Evolutionary conservation across 1,284 basidiomycete genomes (phyloP).

Genomic region (Meripilus lineatus): DNA sequence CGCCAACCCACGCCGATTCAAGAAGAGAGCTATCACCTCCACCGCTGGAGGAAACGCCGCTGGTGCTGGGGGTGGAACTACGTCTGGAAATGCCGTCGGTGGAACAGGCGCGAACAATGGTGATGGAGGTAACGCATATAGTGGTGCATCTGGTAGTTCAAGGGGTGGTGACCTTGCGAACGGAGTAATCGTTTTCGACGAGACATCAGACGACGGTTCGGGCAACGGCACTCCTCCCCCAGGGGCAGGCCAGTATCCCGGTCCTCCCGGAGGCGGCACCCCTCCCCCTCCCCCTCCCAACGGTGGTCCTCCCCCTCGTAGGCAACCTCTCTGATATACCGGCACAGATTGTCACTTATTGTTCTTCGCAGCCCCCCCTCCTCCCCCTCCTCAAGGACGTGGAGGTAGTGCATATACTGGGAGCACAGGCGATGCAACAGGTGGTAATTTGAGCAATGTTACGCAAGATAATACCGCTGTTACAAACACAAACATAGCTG

Average conservation of each 20-base stretch:
- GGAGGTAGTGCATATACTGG: conserved; percentile 15
- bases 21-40: background rate
- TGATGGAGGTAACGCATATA: background rate
- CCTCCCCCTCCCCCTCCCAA: conserved; percentile 2
- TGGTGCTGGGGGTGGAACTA: conserved; percentile 15
- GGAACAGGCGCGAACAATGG: background rate
- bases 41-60: conserved; percentile 11
- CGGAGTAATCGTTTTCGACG: background rate
- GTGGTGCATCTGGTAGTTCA: conserved; percentile 3
- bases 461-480: no score
- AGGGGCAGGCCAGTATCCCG: no score
- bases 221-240: no score
- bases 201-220: no score
- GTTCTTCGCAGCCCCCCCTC: conserved; percentile 3
- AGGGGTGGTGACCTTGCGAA: background rate
- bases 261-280: no score
- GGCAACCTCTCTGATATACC: background rate
- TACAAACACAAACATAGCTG: conserved; percentile 13
- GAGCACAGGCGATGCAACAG: conserved; percentile 10
- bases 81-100: conserved; percentile 17
- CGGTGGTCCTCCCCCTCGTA: conserved; percentile 6
- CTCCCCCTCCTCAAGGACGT: conserved; percentile 11
- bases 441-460: conserved; percentile 13
- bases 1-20: conserved; percentile 2
- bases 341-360: background rate